These are phyloP conservation scores for Acacia acuminata DNA, from an alignment of 306 rosid genomes.

Conservation along the genomic window DNA sequence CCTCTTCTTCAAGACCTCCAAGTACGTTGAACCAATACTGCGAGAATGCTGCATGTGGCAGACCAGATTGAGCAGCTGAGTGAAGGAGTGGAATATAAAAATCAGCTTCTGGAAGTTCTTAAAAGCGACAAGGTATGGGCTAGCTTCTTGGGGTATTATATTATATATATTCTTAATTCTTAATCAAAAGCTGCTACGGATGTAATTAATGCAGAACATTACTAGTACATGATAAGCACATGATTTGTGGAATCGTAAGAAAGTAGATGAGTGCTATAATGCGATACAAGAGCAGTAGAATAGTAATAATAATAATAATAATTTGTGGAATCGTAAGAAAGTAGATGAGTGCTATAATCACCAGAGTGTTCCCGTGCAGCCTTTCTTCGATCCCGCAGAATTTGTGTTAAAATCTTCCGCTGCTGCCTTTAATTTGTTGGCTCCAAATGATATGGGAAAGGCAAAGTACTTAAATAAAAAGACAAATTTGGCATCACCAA, in stretches of 20 bases:
- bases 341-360: no score
- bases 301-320: no score
- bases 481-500: no score
- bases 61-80: conserved; percentile 68
- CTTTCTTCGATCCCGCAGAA: no score
- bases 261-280: conserved; percentile 67
- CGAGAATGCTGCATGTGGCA: conserved; percentile 76
- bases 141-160: not conserved
- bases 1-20: conserved; percentile 93
- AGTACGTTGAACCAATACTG: conserved; percentile 44
- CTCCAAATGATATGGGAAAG: no score
- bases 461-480: no score
- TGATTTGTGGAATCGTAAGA: no score
- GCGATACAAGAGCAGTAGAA: conserved; percentile 34
- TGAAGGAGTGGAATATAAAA: conserved; percentile 58
- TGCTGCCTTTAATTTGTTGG: no score
- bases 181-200: not conserved
- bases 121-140: conserved; percentile 64
- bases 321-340: not conserved
- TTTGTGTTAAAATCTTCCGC: no score
- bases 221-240: conserved; percentile 11
- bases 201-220: not conserved
- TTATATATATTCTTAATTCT: not conserved
- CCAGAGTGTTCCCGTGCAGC: no score
- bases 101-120: conserved; percentile 73